Evolutionary conservation across 495 filamentous ascomycete species (phyloP).

Genomic region (Penicillium pancosmium): DNA sequence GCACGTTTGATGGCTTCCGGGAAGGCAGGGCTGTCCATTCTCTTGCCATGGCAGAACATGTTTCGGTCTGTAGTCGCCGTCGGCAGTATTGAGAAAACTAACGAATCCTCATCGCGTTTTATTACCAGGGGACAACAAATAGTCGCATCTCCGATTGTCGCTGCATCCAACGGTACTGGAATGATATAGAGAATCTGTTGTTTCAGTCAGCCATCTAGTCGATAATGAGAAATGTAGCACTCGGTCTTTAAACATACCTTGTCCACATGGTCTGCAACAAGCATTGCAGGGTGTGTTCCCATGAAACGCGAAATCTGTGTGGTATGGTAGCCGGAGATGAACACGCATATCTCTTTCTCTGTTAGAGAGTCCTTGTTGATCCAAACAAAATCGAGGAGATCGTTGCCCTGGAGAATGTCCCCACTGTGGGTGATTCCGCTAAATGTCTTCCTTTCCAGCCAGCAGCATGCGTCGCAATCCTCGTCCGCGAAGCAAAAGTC

Average conservation of each 20-base stretch:
- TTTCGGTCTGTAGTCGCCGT: conserved; percentile 23
- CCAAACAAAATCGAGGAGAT: conserved; percentile 22
- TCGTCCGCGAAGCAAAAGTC: conserved; percentile 31
- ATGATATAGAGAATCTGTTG: conserved; percentile 29
- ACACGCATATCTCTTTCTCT: conserved; percentile 24
- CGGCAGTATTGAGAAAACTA: conserved; percentile 30
- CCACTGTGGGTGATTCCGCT: conserved; percentile 11
- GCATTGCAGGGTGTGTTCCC: conserved; percentile 24
- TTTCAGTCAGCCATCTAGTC: too few relatives aligned
- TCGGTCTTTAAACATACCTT: conserved; percentile 19
- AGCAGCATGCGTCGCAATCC: conserved; percentile 20
- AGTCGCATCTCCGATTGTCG: conserved; percentile 31
- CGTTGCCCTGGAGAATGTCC: neutral
- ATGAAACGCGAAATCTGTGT: conserved; percentile 24
- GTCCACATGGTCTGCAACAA: conserved; percentile 30
- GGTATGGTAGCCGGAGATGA: conserved; percentile 26
- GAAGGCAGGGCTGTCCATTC: conserved; percentile 6
- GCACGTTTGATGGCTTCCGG: conserved; percentile 9
- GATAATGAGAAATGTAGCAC: neutral
- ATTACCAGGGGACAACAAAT: conserved; percentile 31
- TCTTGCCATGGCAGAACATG: neutral
- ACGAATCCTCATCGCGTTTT: conserved; percentile 24
- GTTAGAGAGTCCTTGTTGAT: conserved; percentile 15
- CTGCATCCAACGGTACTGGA: conserved; percentile 29
- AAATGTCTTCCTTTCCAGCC: conserved; percentile 15